phyloP scores from a whole-genome alignment of 371 early-diverging fungal species.

The Mucor saturninus region DNA sequence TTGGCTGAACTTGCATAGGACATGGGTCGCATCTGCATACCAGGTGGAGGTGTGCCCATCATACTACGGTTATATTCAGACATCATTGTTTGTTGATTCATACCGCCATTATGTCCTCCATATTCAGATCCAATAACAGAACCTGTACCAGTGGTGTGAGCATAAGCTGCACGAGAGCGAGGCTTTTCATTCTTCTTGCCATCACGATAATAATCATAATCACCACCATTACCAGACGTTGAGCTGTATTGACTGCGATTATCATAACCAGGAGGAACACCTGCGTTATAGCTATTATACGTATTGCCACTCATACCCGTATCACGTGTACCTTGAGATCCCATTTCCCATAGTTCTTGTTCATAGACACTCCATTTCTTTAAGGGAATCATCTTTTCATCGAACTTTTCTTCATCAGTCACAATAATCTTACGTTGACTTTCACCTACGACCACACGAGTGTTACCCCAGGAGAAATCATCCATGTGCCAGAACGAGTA shows the following conservation, averaged over 20 bases:
- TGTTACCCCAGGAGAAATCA: conserved; percentile 92
- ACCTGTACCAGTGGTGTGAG: conserved; percentile 4
- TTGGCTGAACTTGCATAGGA: conserved; percentile 15
- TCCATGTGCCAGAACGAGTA: conserved; percentile 89
- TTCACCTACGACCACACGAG: conserved; percentile 74
- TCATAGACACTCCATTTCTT: conserved; percentile 92
- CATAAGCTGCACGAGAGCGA: conserved; percentile 4
- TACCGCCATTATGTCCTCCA: conserved; percentile 5
- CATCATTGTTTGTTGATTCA: conserved; percentile 11
- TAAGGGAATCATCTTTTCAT: conserved; percentile 80
- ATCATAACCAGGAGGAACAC: conserved; percentile 17
- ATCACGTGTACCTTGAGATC: conserved; percentile 50
- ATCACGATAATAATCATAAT: conserved; percentile 47
- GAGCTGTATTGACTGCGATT: conserved; percentile 29
- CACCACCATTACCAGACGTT: conserved; percentile 15
- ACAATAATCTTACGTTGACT: conserved; percentile 59
- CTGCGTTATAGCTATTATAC: conserved; percentile 53
- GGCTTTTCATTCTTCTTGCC: conserved; percentile 28
- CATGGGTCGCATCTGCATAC: conserved; percentile 17
- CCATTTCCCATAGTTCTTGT: conserved; percentile 75
- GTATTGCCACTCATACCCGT: conserved; percentile 39
- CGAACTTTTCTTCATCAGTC: conserved; percentile 72
- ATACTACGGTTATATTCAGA: conserved; percentile 16
- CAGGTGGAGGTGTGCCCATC: conserved; percentile 17
- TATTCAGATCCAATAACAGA: conserved; percentile 30